phyloP scores from a whole-genome alignment of 129 eudicot species.

The Saussurea involucrata region DNA sequence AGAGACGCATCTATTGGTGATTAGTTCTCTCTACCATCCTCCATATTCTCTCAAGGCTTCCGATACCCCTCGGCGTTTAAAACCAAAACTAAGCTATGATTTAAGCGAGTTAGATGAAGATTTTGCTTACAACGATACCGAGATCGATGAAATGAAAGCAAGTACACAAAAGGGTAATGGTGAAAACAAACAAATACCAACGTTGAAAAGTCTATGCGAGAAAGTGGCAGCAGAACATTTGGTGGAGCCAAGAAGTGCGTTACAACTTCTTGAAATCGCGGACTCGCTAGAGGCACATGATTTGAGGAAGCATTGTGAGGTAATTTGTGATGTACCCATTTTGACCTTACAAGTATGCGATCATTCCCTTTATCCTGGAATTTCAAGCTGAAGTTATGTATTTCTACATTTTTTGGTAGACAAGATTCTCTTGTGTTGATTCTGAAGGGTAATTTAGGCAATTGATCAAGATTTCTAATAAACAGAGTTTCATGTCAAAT shows the following conservation, averaged over 20 bases:
- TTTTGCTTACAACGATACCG: conserved; percentile 54
- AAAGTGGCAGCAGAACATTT: conserved; percentile 74
- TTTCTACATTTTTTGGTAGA: not conserved
- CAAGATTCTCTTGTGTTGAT: not conserved
- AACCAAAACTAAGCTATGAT: conserved; percentile 32
- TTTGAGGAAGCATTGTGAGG: conserved; percentile 89
- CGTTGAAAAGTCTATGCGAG: conserved; percentile 92
- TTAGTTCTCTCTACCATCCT: conserved; percentile 92
- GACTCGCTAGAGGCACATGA: conserved; percentile 90
- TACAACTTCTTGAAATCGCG: conserved; percentile 89
- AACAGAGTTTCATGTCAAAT: not conserved
- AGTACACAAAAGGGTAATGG: conserved; percentile 21
- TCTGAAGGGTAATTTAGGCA: not conserved
- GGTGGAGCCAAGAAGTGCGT: conserved; percentile 89
- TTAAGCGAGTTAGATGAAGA: conserved; percentile 65
- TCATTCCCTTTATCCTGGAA: not conserved
- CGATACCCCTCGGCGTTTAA: conserved; percentile 16
- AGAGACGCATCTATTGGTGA: conserved; percentile 79
- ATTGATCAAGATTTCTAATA: not conserved
- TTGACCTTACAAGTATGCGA: not conserved
- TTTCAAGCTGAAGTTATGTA: not conserved
- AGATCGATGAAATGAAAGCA: conserved; percentile 28
- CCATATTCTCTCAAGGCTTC: conserved; percentile 30
- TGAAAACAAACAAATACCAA: conserved; percentile 44
- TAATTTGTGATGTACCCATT: conserved; percentile 21